These are phyloP conservation scores for Xylaria sp. DNA, from an alignment of 2,329 filamentous ascomycete species.

Conservation along the genomic window DNA sequence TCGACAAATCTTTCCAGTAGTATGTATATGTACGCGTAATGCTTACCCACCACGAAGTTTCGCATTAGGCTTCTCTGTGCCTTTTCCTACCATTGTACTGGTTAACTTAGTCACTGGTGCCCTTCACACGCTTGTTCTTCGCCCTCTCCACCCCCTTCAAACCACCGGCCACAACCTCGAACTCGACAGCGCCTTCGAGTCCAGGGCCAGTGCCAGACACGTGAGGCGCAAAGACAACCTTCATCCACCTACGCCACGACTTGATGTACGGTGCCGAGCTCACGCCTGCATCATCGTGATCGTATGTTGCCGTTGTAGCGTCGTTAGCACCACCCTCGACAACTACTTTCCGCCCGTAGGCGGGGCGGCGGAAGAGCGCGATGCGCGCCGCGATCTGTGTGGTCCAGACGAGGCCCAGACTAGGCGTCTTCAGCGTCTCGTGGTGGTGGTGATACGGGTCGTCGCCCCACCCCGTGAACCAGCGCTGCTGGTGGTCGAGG, in stretches of 20 bases:
- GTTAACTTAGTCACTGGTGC: background rate
- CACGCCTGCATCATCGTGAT: conserved; percentile 47
- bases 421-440: conserved; percentile 74
- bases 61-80: background rate
- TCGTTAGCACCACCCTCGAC: conserved; percentile 41
- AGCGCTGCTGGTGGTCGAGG: conserved; percentile 88
- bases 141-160: conserved; percentile 47
- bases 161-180: conserved; percentile 75
- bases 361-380: conserved; percentile 75
- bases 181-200: conserved; percentile 64
- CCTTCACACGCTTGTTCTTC: conserved; percentile 29
- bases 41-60: background rate
- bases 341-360: conserved; percentile 35
- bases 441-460: conserved; percentile 50
- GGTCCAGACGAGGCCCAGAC: conserved; percentile 86
- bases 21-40: too few relatives aligned
- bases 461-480: conserved; percentile 96
- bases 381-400: conserved; percentile 86
- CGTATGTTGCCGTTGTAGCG: background rate
- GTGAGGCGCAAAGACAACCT: conserved; percentile 89
- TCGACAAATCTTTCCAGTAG: background rate
- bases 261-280: conserved; percentile 51
- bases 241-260: conserved; percentile 77
- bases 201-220: conserved; percentile 58
- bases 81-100: background rate